Conservation (phyloP, 768 basidiomycete genomes). For the Mycena amicta region DNA sequence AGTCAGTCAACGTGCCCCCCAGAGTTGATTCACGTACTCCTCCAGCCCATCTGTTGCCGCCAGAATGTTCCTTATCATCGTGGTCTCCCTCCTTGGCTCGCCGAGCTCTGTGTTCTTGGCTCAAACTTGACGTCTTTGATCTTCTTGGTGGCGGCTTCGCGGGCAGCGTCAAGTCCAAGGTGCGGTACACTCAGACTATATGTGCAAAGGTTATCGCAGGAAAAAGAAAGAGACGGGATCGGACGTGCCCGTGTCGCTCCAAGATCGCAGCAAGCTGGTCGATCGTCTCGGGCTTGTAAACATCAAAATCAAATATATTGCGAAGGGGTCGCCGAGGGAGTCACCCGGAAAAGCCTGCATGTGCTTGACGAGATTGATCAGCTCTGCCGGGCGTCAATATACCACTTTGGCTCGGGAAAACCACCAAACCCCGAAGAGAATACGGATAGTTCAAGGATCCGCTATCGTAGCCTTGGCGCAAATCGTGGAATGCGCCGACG, state of each 20-base stretch:
- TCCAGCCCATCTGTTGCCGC: constrained; percentile 67
- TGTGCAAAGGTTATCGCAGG: neutral
- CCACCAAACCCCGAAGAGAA: constrained; percentile 62
- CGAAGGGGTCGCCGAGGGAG: constrained; percentile 57
- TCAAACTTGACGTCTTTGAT: constrained; percentile 60
- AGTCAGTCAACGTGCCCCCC: neutral
- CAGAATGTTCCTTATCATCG: constrained; percentile 62
- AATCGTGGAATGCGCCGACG: constrained; percentile 66
- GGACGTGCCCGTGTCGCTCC: constrained; percentile 52
- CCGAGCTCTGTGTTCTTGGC: constrained; percentile 50
- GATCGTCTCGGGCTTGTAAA: constrained; percentile 66
- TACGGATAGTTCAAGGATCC: constrained; percentile 68
- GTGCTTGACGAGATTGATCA: constrained; percentile 68
- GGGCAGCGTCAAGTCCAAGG: constrained; percentile 59
- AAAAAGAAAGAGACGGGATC: constrained; percentile 22
- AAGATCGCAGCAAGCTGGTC: constrained; percentile 62
- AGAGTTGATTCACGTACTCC: constrained; percentile 44
- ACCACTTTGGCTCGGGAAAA: too few species aligned
- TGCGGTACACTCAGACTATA: constrained; percentile 57
- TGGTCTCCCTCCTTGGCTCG: constrained; percentile 62
- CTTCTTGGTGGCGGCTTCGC: constrained; percentile 54
- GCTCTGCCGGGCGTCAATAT: constrained; percentile 42
- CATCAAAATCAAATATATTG: constrained; percentile 72
- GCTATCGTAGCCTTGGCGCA: constrained; percentile 58
- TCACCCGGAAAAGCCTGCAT: constrained; percentile 63